Base-by-base conservation (phyloP, 2,329 filamentous ascomycete species). In the Fusarium decemcellulare region DNA sequence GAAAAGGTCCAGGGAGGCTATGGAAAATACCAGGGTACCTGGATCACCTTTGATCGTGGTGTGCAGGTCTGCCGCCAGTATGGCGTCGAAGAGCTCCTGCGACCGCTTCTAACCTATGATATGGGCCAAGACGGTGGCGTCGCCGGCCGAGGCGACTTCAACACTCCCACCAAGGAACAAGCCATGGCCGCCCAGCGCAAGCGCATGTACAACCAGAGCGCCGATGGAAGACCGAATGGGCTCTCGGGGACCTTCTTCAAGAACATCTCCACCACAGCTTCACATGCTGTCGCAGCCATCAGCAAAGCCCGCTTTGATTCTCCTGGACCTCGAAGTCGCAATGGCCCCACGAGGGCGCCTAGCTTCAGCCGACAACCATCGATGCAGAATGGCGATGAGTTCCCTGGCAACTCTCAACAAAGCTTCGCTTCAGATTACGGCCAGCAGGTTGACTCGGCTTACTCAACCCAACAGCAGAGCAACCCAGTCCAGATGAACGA, bases 1-100 rank as follows among this genome's bases (percentile, higher is more conserved):
- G 96, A 99, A 80, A 99, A 99, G 81, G 95, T 99, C 4, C 96
- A 99, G 79, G 96, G 96, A 36, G 96, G 96, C 6, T 99, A 99
- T 76, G 96, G 96, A 70, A 98, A 98, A 84, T 99, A 99, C 76
- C 96, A 99, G 83, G 96, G 96, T 59, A 99, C 96, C 3, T 99
- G 96, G 96, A 97, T 99, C 76, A 93, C 92, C 76, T 98, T 97
- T 76, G 92, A 95, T 52, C 90, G 95, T 65, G 96, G 95, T 2
- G 87, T 97, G 47, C 94, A 98, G 76, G 95, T 99, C 74, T 98
- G 96, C 80, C 90, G 92, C 43, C 89, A 91, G 70, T 92, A 92
- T 72, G 89, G 88, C 11, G 93, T 96, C 34, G 92, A 95, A 78
- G 93, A 95, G 68, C 75, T 93, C 6, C 82, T 96, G 50, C 87